These are phyloP conservation scores for Apiospora koreana DNA, from an alignment of 2,329 filamentous ascomycete genomes.

Conservation along the genomic window DNA sequence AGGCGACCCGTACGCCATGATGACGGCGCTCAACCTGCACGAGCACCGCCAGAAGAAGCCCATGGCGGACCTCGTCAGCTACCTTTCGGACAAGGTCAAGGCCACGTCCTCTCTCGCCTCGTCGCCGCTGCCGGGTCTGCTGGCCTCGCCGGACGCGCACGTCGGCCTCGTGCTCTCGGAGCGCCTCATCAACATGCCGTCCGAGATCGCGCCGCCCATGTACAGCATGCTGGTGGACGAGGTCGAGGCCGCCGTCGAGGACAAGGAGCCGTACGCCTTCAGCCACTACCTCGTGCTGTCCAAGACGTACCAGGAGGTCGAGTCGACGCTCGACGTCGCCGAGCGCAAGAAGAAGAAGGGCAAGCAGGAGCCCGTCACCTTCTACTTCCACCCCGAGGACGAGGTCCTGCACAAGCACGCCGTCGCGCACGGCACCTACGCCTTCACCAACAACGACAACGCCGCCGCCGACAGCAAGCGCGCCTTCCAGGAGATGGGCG, in stretches of 20 bases:
- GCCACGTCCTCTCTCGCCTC: conserved; percentile 56
- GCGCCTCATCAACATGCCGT: conserved; percentile 94
- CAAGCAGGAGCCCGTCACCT: conserved; percentile 63
- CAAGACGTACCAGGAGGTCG: conserved; percentile 89
- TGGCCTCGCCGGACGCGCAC: conserved; percentile 54
- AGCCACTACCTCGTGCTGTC: conserved; percentile 90
- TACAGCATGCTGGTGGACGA: conserved; percentile 94
- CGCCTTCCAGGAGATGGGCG: conserved; percentile 90
- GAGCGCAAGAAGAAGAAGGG: conserved; percentile 68
- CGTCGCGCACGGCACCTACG: conserved; percentile 67
- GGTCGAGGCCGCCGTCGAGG: conserved; percentile 82
- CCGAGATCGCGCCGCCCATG: conserved; percentile 88
- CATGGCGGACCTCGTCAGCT: conserved; percentile 69
- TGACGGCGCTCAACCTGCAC: conserved; percentile 82
- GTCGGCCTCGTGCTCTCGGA: conserved; percentile 90
- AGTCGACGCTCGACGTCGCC: conserved; percentile 74
- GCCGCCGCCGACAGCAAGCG: conserved; percentile 86
- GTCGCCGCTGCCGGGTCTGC: conserved; percentile 51
- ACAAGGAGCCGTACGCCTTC: conserved; percentile 90
- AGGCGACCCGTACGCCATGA: conserved; percentile 87
- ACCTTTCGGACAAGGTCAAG: conserved; percentile 62
- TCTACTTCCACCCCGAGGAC: conserved; percentile 96
- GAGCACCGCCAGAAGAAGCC: conserved; percentile 76
- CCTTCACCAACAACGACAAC: conserved; percentile 81
- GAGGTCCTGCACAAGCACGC: conserved; percentile 83